phyloP scores from a whole-genome alignment of 192 early-diverging fungal species.

The Radiomyces spectabilis region DNA sequence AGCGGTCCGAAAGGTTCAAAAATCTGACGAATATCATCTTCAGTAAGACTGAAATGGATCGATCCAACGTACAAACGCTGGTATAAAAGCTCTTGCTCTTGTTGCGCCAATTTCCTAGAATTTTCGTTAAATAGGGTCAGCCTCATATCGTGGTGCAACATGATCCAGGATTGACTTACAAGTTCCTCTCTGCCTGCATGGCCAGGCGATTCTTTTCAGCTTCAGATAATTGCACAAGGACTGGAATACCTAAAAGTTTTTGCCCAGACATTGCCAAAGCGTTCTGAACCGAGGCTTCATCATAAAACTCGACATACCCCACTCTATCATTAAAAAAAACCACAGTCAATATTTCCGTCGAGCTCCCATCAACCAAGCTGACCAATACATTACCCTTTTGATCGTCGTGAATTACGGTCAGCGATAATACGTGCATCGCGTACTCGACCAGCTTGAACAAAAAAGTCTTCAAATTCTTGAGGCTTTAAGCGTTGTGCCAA shows the following conservation, averaged over 20 bases:
- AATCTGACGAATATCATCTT: slow-evolving; percentile 67
- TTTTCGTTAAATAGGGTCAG: too few relatives aligned
- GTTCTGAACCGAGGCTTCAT: slow-evolving; percentile 69
- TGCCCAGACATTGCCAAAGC: slow-evolving; percentile 81
- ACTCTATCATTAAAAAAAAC: slow-evolving; percentile 48
- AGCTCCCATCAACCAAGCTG: background rate
- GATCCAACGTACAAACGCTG: slow-evolving; percentile 57
- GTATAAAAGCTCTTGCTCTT: slow-evolving; percentile 39
- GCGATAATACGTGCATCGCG: slow-evolving; percentile 82
- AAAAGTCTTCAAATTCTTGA: slow-evolving; percentile 85
- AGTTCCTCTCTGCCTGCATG: slow-evolving; percentile 40
- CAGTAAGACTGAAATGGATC: slow-evolving; percentile 55
- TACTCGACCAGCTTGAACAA: slow-evolving; percentile 72
- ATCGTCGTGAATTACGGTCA: slow-evolving; percentile 76
- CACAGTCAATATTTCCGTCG: background rate
- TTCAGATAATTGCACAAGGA: slow-evolving; percentile 87
- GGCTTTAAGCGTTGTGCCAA: slow-evolving; percentile 71
- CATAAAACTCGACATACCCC: slow-evolving; percentile 96
- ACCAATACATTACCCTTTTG: slow-evolving; percentile 62
- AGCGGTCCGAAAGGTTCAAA: slow-evolving; percentile 83
- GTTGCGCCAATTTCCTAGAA: slow-evolving; percentile 5
- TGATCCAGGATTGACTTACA: slow-evolving; percentile 30
- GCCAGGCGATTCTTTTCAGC: slow-evolving; percentile 88
- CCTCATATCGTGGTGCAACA: slow-evolving; percentile 5
- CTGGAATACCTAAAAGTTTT: slow-evolving; percentile 88